phyloP scores from a whole-genome alignment of 2,329 filamentous ascomycete species.

The Trichoderma simmonsii region DNA sequence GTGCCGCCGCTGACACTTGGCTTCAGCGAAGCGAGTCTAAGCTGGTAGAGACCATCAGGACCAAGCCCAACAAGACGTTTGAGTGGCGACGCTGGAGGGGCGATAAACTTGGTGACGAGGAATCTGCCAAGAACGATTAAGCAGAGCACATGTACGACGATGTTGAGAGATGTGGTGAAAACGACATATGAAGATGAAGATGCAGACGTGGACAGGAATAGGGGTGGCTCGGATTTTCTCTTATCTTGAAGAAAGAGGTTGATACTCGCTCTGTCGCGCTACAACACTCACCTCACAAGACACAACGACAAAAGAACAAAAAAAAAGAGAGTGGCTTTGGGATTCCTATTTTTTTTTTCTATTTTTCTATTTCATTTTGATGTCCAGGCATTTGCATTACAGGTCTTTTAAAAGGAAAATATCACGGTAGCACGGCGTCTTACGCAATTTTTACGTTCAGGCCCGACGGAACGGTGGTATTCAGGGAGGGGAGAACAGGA shows the following conservation, averaged over 20 bases:
- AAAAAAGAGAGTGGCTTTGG: not conserved
- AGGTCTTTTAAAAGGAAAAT: slow-evolving; percentile 13
- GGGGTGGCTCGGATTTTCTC: not conserved
- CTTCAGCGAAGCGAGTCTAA: slow-evolving; percentile 41
- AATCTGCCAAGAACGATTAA: slow-evolving; percentile 14
- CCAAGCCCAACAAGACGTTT: slow-evolving; percentile 38
- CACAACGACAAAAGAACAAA: not conserved
- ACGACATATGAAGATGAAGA: not conserved
- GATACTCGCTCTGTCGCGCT: not conserved
- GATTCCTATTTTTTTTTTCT: not conserved
- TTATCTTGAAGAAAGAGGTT: not conserved
- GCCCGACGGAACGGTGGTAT: not conserved
- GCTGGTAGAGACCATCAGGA: slow-evolving; percentile 39
- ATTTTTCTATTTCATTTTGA: not conserved
- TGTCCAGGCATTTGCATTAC: slow-evolving; percentile 10
- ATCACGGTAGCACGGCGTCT: slow-evolving; percentile 13
- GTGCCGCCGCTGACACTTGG: slow-evolving; percentile 37
- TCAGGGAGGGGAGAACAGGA: not conserved
- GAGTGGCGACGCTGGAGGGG: slow-evolving; percentile 27
- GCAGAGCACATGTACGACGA: not conserved
- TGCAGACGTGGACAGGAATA: not conserved
- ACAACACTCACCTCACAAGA: not conserved
- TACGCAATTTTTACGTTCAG: slow-evolving; percentile 8
- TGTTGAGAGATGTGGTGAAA: not conserved
- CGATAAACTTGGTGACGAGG: not conserved